Conservation (phyloP, 2,329 filamentous ascomycete genomes). For the Dactylonectria estremocensis region DNA sequence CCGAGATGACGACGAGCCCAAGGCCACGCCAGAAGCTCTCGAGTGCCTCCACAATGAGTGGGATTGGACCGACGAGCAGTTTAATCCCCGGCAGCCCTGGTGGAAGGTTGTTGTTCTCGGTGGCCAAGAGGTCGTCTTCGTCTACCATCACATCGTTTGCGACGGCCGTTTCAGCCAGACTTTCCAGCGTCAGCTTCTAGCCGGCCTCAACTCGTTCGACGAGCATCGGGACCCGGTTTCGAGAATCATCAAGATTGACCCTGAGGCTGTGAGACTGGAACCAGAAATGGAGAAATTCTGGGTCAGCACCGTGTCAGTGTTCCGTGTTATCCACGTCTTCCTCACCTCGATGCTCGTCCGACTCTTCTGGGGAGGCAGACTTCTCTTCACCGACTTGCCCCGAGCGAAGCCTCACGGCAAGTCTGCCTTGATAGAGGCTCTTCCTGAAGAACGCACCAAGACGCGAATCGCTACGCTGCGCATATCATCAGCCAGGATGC, state of each 20-base stretch:
- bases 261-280: conserved; percentile 16
- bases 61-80: conserved; percentile 30
- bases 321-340: conserved; percentile 19
- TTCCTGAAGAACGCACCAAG: conserved; percentile 22
- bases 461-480: conserved; percentile 23
- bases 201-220: conserved; percentile 24
- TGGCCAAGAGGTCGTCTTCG: conserved; percentile 31
- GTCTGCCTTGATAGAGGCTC: conserved; percentile 6
- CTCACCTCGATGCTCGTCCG: conserved; percentile 20
- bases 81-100: conserved; percentile 25
- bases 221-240: not conserved
- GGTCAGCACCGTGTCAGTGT: conserved; percentile 16
- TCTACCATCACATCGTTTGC: conserved; percentile 38
- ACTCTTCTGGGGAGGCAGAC: conserved; percentile 18
- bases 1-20: not conserved
- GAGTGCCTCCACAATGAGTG: conserved; percentile 39
- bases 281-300: conserved; percentile 26
- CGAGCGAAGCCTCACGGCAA: conserved; percentile 14
- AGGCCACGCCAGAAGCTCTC: not conserved
- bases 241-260: conserved; percentile 22
- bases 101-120: conserved; percentile 39
- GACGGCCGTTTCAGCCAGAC: conserved; percentile 34
- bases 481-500: conserved; percentile 33
- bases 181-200: conserved; percentile 34
- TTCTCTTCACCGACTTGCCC: conserved; percentile 24